Conservation (phyloP, 768 basidiomycete genomes). For the Mycena crocata region DNA sequence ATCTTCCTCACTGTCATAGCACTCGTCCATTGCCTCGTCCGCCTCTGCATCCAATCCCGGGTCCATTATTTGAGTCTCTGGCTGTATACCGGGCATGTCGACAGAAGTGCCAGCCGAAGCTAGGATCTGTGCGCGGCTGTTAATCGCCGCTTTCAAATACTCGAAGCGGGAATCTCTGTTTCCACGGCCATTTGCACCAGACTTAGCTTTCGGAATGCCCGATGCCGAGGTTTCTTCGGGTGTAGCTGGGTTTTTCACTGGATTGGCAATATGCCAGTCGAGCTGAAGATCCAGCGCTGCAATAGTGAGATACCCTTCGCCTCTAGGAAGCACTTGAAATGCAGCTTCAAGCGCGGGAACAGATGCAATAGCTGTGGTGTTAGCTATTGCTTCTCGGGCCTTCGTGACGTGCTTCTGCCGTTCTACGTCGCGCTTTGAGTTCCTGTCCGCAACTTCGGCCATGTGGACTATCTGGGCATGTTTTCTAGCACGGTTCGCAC, state of each 20-base stretch:
- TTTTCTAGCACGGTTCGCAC: background rate
- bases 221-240: background rate
- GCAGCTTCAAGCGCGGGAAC: background rate
- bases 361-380: background rate
- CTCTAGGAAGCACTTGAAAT: background rate
- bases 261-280: slow-evolving; percentile 6
- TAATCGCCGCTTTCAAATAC: slow-evolving; percentile 1
- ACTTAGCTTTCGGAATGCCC: slow-evolving; percentile 11
- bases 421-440: background rate
- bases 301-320: background rate
- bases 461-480: slow-evolving; percentile 14
- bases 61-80: background rate
- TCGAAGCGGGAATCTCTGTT: background rate
- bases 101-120: background rate
- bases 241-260: background rate
- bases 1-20: slow-evolving; percentile 5
- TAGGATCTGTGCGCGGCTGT: background rate
- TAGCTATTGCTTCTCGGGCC: background rate
- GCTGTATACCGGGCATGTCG: background rate
- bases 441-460: slow-evolving; percentile 10
- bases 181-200: slow-evolving; percentile 2
- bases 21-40: background rate
- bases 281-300: slow-evolving; percentile 1
- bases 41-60: background rate
- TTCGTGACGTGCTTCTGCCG: background rate